A percentile compares a stretch with the other conserved stretches of the same genome.
These are phyloP conservation scores for Myrica gale DNA, from an alignment of 306 rosid genomes.

Conservation along the genomic window DNA sequence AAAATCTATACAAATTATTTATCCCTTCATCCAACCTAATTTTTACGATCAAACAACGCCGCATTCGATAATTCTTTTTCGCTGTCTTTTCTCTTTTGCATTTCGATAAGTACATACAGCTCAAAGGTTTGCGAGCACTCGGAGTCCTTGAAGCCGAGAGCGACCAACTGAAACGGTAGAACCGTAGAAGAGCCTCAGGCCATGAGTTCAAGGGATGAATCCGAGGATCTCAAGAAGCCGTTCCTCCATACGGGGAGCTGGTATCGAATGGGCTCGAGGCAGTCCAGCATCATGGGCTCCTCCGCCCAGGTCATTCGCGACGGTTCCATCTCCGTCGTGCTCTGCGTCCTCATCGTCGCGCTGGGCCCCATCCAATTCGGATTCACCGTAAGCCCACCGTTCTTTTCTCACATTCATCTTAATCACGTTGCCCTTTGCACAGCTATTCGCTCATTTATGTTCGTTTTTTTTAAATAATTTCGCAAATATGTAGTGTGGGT, in stretches of 20 bases:
- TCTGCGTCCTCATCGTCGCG: constrained; percentile 81
- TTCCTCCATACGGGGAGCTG: constrained; percentile 85
- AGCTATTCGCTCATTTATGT: neutral
- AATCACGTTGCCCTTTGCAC: neutral
- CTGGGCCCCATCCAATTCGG: constrained; percentile 90
- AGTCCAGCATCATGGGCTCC: constrained; percentile 58
- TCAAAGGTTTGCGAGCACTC: neutral
- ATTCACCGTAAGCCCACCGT: constrained; percentile 43
- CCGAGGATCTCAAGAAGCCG: constrained; percentile 68
- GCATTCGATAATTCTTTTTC: neutral
- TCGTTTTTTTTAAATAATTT: neutral
- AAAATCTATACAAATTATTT: too few relatives aligned
- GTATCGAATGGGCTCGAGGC: constrained; percentile 79
- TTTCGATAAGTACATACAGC: constrained; percentile 5
- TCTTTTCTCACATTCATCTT: neutral
- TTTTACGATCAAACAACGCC: too few relatives aligned
- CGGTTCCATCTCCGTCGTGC: constrained; percentile 66
- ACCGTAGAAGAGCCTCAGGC: neutral
- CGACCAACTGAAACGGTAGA: neutral
- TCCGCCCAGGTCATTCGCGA: constrained; percentile 61
- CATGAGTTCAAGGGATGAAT: constrained; percentile 70
- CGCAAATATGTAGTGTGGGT: constrained; percentile 49
- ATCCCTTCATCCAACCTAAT: too few relatives aligned
- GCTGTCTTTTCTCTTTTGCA: neutral
- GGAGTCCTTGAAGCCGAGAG: neutral